A percentile compares a stretch with the other conserved stretches of the same genome.
phyloP scores from a whole-genome alignment of 225 moss, liverwort and hornwort species.

The Marchantia polymorpha region DNA sequence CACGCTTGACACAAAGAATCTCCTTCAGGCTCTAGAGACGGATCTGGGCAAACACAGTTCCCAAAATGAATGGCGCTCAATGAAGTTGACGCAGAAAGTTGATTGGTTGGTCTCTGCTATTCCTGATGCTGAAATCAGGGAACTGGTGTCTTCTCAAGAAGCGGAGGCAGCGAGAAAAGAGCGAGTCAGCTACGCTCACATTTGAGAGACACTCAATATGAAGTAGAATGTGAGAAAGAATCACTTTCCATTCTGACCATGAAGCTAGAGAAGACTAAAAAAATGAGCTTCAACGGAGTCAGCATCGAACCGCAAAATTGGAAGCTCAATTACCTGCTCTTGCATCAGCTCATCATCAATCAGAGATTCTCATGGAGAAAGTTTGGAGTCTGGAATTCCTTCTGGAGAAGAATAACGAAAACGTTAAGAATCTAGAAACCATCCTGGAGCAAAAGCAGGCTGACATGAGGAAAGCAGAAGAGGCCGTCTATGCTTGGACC shows the following conservation, averaged over 20 bases:
- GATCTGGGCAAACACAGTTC: slow-evolving; percentile 37
- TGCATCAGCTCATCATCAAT: slow-evolving; percentile 24
- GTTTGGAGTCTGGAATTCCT: slow-evolving; percentile 23
- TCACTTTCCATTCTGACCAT: slow-evolving; percentile 15
- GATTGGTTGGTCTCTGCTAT: slow-evolving; percentile 54
- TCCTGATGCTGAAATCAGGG: slow-evolving; percentile 41
- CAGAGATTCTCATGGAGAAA: slow-evolving; percentile 23
- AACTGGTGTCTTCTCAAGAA: slow-evolving; percentile 46
- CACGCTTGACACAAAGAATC: slow-evolving; percentile 35
- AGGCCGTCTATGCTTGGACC: slow-evolving; percentile 33
- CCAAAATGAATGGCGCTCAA: slow-evolving; percentile 36
- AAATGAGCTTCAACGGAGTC: slow-evolving; percentile 23
- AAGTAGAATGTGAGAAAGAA: slow-evolving; percentile 39
- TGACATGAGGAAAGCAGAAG: slow-evolving; percentile 36
- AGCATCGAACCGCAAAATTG: slow-evolving; percentile 23
- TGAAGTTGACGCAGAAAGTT: slow-evolving; percentile 52
- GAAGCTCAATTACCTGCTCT: slow-evolving; percentile 27
- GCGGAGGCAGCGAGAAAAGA: slow-evolving; percentile 37
- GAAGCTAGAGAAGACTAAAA: slow-evolving; percentile 35
- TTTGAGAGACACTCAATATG: slow-evolving; percentile 52
- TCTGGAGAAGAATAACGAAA: slow-evolving; percentile 21
- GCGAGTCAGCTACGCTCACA: slow-evolving; percentile 38
- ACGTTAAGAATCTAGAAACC: slow-evolving; percentile 25
- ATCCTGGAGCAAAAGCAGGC: slow-evolving; percentile 33
- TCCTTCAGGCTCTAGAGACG: slow-evolving; percentile 43